phyloP scores from a whole-genome alignment of 345 rosid species.

The Eucalyptus marginata region DNA sequence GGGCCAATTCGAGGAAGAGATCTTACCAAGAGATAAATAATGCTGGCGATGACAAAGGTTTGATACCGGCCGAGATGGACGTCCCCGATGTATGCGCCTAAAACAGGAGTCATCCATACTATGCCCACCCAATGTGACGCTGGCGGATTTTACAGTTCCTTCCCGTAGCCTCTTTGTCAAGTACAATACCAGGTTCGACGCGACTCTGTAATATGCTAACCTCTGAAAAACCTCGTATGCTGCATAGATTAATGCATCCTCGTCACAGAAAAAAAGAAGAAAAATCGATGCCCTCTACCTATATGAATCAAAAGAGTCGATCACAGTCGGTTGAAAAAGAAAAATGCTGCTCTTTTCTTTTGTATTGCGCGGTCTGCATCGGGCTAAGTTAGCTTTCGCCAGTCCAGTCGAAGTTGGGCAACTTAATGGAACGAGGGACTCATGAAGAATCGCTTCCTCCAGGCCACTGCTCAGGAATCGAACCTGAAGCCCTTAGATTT shows the following conservation, averaged over 20 bases:
- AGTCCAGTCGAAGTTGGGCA: background rate
- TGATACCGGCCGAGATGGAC: constrained; percentile 45
- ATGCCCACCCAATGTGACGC: background rate
- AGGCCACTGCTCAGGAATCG: background rate
- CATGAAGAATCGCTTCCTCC: background rate
- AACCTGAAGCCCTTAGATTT: background rate
- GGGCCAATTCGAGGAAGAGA: background rate
- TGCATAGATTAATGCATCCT: background rate
- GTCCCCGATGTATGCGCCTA: constrained; percentile 56
- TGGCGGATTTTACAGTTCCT: background rate
- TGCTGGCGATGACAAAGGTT: constrained; percentile 37
- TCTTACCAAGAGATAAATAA: constrained; percentile 26
- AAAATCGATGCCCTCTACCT: background rate
- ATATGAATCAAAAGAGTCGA: background rate
- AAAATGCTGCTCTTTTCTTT: background rate
- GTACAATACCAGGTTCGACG: constrained; percentile 18
- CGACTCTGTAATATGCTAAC: constrained; percentile 33
- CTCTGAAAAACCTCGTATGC: background rate
- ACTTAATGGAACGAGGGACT: background rate
- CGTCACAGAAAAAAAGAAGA: background rate
- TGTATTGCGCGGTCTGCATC: background rate
- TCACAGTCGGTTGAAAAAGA: background rate
- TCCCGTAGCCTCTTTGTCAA: background rate
- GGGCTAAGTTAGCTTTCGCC: background rate
- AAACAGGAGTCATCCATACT: background rate